Base-by-base conservation (phyloP, 2,329 filamentous ascomycete genomes). In the Fusarium napiforme region DNA sequence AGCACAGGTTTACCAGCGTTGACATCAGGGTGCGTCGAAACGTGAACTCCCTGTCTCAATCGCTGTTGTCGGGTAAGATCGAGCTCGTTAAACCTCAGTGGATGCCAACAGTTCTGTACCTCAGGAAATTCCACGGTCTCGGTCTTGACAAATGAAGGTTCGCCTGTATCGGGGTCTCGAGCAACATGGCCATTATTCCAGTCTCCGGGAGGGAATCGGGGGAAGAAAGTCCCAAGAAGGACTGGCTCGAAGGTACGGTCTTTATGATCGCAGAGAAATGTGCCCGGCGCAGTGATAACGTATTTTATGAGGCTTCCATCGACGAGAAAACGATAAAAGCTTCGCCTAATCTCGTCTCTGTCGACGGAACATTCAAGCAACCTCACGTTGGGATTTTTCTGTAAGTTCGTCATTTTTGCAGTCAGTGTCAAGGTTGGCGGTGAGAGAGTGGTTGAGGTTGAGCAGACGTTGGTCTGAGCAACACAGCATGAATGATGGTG, bases 241-340 rank as follows among this genome's bases (percentile, higher is more conserved):
- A 77, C 67, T 40, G 75, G 76, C 61, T 75, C 75, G 40, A 79
- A 79, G 34, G 72, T 75, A 39, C 77, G 75, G 68, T 78, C 71
- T 23, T 78, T 70, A 47, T 75, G 70, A 42, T 69, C 23, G 9
- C 23, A 23, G 37, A 21, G 58, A 69, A 81, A 78, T 21, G 71
- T 71, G 34, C 75, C 73, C 47, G 76, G 75, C 9, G 66, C 77
- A 37, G 71, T 77, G 40, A 69, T 32, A 16, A 78, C 30, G 60
- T 79, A 81, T 64, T 79, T 79, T 1, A 76, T 72, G 45, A 75
- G 66, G 58, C 72, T 56, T 16, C 59, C 65, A 23, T 78, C 72
- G 57, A 79, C 59, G 5, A 79, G 66, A 60, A 80, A 79, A 55
- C 76, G 77, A 52, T 80, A 79, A 46, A 78, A 74, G 66, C 79